Conservation (phyloP, 192 early-diverging fungal species). For the Oehlia diaphana region DNA sequence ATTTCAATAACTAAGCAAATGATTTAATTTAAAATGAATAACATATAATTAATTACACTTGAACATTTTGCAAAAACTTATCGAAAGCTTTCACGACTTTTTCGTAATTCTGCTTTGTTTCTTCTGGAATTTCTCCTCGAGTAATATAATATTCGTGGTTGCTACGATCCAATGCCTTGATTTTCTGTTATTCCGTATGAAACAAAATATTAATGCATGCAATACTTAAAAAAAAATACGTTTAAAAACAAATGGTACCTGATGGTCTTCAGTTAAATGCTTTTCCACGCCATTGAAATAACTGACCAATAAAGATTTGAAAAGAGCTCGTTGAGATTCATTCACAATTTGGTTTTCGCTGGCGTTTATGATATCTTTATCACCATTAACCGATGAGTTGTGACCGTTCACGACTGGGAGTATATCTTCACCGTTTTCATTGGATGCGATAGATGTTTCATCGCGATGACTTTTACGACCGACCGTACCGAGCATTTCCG, state of each 20-base stretch:
- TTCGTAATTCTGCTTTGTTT: conserved; percentile 73
- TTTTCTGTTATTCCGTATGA: conserved; percentile 35
- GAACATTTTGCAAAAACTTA: conserved; percentile 56
- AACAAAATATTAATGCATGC: background rate
- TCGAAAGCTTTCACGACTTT: conserved; percentile 68
- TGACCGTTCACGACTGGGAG: background rate
- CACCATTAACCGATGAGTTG: background rate
- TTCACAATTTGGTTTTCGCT: conserved; percentile 35
- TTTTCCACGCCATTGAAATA: conserved; percentile 63
- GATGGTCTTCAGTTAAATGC: conserved; percentile 68
- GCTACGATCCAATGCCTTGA: conserved; percentile 71
- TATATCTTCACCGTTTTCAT: conserved; percentile 32
- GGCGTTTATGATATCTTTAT: conserved; percentile 9
- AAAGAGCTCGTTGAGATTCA: conserved; percentile 36
- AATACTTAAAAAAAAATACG: background rate
- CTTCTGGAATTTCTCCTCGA: conserved; percentile 79
- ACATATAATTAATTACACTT: conserved; percentile 37
- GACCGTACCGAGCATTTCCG: conserved; percentile 48
- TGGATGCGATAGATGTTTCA: conserved; percentile 8
- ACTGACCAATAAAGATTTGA: conserved; percentile 52
- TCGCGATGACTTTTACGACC: conserved; percentile 46
- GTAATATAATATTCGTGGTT: conserved; percentile 82
- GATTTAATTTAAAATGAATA: background rate
- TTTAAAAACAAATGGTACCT: conserved; percentile 34
- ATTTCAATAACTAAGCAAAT: background rate